phyloP scores from a whole-genome alignment of 495 filamentous ascomycete species.

The Talaromyces adpressus region DNA sequence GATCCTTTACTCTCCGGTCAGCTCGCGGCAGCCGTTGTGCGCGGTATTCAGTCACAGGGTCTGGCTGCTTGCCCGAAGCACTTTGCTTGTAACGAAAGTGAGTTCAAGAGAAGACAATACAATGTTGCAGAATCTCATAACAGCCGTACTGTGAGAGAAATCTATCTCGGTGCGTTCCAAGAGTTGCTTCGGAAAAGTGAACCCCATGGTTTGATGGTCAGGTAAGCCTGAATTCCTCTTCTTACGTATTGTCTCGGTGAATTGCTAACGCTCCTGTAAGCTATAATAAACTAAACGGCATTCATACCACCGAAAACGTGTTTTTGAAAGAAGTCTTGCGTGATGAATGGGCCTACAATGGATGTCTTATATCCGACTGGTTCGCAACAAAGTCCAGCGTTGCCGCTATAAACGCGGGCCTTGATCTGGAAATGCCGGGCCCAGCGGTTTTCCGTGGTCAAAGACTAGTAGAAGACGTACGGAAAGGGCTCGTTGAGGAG shows the following conservation, averaged over 20 bases:
- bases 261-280: constrained; percentile 14
- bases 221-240: background rate
- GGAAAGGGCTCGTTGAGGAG: constrained; percentile 18
- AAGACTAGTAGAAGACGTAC: constrained; percentile 5
- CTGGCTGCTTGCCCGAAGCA: constrained; percentile 60
- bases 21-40: constrained; percentile 48
- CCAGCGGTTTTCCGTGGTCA: constrained; percentile 32
- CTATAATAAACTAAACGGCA: constrained; percentile 64
- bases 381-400: constrained; percentile 29
- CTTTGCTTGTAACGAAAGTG: constrained; percentile 60
- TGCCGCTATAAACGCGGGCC: constrained; percentile 47
- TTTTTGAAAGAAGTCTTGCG: constrained; percentile 51
- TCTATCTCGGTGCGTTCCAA: constrained; percentile 62
- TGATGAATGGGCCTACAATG: constrained; percentile 58
- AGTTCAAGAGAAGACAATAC: constrained; percentile 50
- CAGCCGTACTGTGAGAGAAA: constrained; percentile 53
- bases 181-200: constrained; percentile 46
- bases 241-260: constrained; percentile 55
- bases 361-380: constrained; percentile 61
- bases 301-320: constrained; percentile 52
- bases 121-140: constrained; percentile 26
- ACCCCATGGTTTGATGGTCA: background rate
- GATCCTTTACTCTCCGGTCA: constrained; percentile 58
- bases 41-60: constrained; percentile 55
- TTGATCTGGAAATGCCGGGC: constrained; percentile 63